These are phyloP conservation scores for Ustilago curta DNA, from an alignment of 1,284 basidiomycete genomes.

Conservation along the genomic window DNA sequence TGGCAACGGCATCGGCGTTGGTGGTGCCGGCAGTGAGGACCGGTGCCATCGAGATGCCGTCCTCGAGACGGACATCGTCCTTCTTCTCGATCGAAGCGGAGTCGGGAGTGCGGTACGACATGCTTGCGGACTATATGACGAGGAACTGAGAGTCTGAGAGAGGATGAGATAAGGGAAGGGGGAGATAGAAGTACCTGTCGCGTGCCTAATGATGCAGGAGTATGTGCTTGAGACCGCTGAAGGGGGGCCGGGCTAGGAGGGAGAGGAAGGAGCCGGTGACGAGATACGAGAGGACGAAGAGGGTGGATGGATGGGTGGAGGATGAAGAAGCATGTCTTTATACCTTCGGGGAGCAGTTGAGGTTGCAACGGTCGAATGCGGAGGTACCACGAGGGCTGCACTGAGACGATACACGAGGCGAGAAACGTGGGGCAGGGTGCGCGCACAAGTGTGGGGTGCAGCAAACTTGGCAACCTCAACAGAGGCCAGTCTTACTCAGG, in stretches of 20 bases:
- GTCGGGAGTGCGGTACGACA: constrained; percentile 38
- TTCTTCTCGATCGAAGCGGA: constrained; percentile 54
- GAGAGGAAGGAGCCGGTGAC: neutral
- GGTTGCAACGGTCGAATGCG: constrained; percentile 6
- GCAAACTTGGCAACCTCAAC: neutral
- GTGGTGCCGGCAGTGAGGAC: constrained; percentile 50
- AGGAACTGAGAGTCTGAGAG: neutral
- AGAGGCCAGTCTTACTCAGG: no score
- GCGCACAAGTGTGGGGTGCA: constrained; percentile 19
- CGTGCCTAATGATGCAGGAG: neutral
- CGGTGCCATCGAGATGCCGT: constrained; percentile 37
- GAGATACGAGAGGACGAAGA: constrained; percentile 12
- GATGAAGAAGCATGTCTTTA: constrained; percentile 15
- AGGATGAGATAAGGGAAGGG: neutral
- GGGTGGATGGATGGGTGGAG: neutral
- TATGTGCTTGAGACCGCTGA: neutral
- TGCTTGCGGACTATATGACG: constrained; percentile 11
- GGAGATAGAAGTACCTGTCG: neutral
- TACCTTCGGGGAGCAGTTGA: constrained; percentile 6
- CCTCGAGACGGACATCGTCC: constrained; percentile 47
- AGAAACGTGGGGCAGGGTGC: constrained; percentile 13
- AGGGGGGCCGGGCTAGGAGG: neutral
- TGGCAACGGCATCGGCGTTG: constrained; percentile 37
- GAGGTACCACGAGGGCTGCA: constrained; percentile 14
- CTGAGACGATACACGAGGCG: neutral